Evolutionary conservation across 2,329 filamentous ascomycete species (phyloP), one percentile per base, ranked within the genome.

Genomic region (Aspergillus flavus): DNA sequence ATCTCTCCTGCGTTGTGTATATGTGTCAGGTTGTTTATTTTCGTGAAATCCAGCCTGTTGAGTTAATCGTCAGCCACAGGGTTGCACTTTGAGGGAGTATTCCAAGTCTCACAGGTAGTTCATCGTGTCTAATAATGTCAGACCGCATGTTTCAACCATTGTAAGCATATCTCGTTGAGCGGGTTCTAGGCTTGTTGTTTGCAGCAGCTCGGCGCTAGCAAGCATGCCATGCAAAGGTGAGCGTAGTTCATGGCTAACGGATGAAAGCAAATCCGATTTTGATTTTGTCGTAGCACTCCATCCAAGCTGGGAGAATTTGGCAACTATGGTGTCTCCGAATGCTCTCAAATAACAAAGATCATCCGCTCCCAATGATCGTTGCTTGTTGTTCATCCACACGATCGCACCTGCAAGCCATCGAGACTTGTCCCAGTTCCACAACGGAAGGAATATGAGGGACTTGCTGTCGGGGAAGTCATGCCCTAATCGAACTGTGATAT

Each of bases 251-350:
- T 86, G 84, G 32, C 79, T 82, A 30, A 86, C 82, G 0, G 80
- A 82, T 0, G 81, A 80, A 19, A 86, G 79, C 50, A 86, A 84
- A 14, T 84, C 83, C 0, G 80, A 79, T 63, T 86, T 86, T 11
- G 82, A 79, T 58, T 79, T 78, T 43, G 84, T 81, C 1, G 71
- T 72, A 2, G 72, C 66, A 4, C 59, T 69, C 63, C 74, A 75
- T n/a, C 78, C 70, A 14, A 76, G 65, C 12, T 76, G 72, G 14
- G 73, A 72, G 19, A 77, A 71, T 48, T 78, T 75, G 1, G 76
- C 74, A 9, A 77, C 72, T 4, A 79, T 71, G 0, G 73, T 69
- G 57, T 77, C 73, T 3, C 72, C 72, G 55, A 78, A 80, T 0
- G 73, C 69, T 50, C 71, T 76, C 56, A 79, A 65, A 46, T 78